Evolutionary conservation across 805 yeast species (phyloP), one percentile per base, ranked within the genome.

Genomic region (Hanseniaspora lindneri): DNA sequence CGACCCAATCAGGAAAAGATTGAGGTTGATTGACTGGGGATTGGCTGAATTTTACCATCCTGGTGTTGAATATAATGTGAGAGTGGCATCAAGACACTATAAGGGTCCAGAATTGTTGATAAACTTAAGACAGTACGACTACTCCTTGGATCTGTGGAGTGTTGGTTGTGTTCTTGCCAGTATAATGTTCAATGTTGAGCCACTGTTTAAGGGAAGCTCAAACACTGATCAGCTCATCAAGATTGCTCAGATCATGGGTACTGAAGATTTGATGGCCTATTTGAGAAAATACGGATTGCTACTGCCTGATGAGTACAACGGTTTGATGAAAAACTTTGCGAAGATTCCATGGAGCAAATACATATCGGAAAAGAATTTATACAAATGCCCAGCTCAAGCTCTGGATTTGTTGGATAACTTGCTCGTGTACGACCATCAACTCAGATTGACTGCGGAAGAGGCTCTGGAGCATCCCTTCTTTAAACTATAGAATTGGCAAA

Each of bases 1-100:
- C 56, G 95, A 87, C 65, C 95, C 86, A 53, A 66, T 70, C 40
- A 60, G 65, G 46, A 74, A 72, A 55, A 67, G 69, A 35, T 66
- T 87, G 58, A 74, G 89, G 56, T 73, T 87, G 49, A 87, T 87
- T 54, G 96, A 87, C 67, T 87, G 96, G 96, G 96, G 96, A 14
- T 67, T 87, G 52, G 95, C 95, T 7, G 96, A 87, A 62, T 87
- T 83, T 60, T 87, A 87, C 64, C 95, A 87, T 60, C 80, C 83
- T 2, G 92, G 89, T 4, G 83, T 82, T 43, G 94, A 85, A 55
- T 87, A 84, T 66, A 87, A 87, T 59, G 95, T 85, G 20, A 73
- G 96, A 53, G 96, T 87, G 30, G 95, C 96, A 0, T 82, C 94
- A 5, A 75, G 96, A 52, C 86, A 84, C 65, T 86, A 81, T 66